Evolutionary conservation across 169 alveolate genomes (phyloP), one percentile per base, ranked within the genome.

Genomic region (Theileria parva): DNA sequence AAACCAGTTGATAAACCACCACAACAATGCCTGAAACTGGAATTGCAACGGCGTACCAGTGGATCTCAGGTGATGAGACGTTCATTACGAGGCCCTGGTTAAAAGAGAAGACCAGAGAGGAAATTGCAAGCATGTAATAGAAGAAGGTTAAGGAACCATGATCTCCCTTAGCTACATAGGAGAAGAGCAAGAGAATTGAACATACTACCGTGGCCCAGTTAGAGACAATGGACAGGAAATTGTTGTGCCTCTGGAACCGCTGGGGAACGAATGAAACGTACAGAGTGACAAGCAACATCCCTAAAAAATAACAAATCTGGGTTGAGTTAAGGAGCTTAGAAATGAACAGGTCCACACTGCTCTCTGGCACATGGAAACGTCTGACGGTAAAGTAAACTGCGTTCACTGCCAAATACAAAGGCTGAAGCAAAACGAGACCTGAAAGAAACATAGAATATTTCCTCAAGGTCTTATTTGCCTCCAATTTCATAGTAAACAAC

Each of bases 51-150:
- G 61, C 28, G 25, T 25, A 59, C 57, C 63, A 73, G 57, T 74
- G 60, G 7, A 61, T 15, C 34, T 73, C 71, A 15, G 32, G 59
- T 11, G 48, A 4, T 6, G 60, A 74, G 23, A 73, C 70, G 32
- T 73, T 61, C 80, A 73, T 53, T 25, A 25, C 59, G 0, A 73
- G 60, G 32, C 57, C 25, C 57, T 73, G 72, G n/a, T 73, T 73
- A 21, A 57, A 13, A 3, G 57, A 17, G 59, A 44, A 61, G 7
- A 73, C 63, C 32, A 73, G 44, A 15, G 77, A 0, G 13, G 48
- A 51, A 15, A 73, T 6, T 1, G 44, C 63, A 17, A 73, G 11
- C 44, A 23, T 59, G 63, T 61, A 73, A 59, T 28, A 73, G 57
- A 51, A 73, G 44, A 57, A 73, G 5, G 77, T 53, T 19, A 73